Evolutionary conservation across 176 grass and related monocot genomes (phyloP).

Genomic region (Oryza meridionalis): DNA sequence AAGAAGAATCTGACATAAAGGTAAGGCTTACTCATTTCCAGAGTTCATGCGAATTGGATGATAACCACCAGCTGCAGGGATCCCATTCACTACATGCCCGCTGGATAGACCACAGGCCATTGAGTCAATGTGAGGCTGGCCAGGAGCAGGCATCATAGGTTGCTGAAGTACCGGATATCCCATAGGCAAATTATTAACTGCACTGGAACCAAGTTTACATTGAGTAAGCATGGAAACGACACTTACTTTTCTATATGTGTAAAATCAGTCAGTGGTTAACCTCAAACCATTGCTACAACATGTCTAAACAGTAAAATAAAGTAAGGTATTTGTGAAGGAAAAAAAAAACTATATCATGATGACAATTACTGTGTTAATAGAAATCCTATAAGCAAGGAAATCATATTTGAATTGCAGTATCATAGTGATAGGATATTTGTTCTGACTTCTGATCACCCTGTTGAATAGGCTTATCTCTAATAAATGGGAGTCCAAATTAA

Average conservation of each 20-base stretch:
- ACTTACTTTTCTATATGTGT: conserved; percentile 2
- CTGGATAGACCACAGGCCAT: conserved; percentile 72
- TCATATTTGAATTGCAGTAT: conserved; percentile 16
- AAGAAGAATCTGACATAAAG: conserved; percentile 30
- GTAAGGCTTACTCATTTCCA: conserved; percentile 80
- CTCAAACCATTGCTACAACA: background rate
- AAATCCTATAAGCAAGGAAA: conserved; percentile 15
- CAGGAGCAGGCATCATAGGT: conserved; percentile 65
- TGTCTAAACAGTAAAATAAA: conserved; percentile 14
- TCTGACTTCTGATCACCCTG: background rate
- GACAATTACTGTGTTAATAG: background rate
- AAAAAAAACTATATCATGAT: conserved; percentile 15
- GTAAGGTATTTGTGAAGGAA: conserved; percentile 6
- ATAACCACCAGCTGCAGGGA: conserved; percentile 76
- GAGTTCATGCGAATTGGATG: conserved; percentile 92
- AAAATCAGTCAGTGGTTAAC: conserved; percentile 21
- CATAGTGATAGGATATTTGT: background rate
- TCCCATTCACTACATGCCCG: conserved; percentile 89
- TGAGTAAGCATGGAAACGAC: conserved; percentile 53
- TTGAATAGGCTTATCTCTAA: background rate
- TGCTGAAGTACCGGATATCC: conserved; percentile 96
- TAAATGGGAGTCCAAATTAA: background rate
- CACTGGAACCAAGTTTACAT: conserved; percentile 57
- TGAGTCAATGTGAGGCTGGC: conserved; percentile 74
- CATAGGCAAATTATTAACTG: conserved; percentile 97